These are phyloP conservation scores for Serendipita sp. DNA, from an alignment of 768 basidiomycete genomes.

Conservation along the genomic window DNA sequence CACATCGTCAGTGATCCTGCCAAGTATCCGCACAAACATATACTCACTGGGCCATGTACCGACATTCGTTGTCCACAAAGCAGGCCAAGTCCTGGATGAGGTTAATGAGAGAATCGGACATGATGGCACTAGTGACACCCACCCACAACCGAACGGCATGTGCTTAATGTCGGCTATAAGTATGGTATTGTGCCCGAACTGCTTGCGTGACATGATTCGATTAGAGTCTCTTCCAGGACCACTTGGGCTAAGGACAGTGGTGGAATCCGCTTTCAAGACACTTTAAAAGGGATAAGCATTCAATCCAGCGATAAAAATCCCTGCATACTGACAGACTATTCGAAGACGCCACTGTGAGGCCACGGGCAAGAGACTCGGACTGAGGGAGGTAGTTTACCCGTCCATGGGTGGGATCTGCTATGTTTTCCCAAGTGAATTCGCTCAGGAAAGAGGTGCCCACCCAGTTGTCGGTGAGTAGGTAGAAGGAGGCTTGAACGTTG, in stretches of 20 bases:
- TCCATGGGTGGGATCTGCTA: conserved; percentile 49
- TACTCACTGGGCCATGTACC: conserved; percentile 9
- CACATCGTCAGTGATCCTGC: background rate
- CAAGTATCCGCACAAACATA: too few relatives aligned
- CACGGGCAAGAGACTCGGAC: conserved; percentile 24
- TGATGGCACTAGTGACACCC: background rate
- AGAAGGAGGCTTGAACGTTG: conserved; percentile 10
- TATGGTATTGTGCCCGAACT: conserved; percentile 27
- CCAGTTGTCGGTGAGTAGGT: conserved; percentile 17
- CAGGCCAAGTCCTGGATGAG: conserved; percentile 35
- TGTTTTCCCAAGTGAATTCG: conserved; percentile 33
- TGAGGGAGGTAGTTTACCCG: conserved; percentile 40
- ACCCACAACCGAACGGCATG: conserved; percentile 42
- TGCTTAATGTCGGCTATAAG: conserved; percentile 37
- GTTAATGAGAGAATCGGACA: background rate
- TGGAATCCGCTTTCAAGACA: conserved; percentile 9
- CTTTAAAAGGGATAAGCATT: conserved; percentile 12
- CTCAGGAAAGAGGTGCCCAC: conserved; percentile 29
- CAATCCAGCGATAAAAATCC: background rate
- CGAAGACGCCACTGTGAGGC: conserved; percentile 32
- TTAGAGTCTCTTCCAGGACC: conserved; percentile 6
- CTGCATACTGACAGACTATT: background rate
- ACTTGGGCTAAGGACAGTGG: conserved; percentile 1
- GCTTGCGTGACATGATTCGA: conserved; percentile 6
- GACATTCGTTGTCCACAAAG: conserved; percentile 34